Conservation (phyloP, 176 grass and related monocot species). For the Oryza coarctata region DNA sequence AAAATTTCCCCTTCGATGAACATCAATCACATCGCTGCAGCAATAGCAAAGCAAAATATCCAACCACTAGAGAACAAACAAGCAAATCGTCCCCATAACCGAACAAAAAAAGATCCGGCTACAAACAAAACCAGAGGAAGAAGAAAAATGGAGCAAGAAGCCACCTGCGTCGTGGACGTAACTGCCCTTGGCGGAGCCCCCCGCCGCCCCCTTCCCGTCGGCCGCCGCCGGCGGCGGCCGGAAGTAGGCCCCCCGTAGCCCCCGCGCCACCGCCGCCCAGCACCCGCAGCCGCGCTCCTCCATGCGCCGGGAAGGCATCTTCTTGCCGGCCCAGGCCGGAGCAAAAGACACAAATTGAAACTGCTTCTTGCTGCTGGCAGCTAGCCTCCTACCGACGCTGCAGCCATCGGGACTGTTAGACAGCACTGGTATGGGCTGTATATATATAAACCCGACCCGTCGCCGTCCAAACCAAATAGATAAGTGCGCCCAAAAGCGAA, state of each 20-base stretch:
- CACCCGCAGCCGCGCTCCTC: slow-evolving; percentile 65
- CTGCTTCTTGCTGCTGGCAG: background rate
- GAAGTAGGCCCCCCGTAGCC: slow-evolving; percentile 60
- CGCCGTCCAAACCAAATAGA: slow-evolving; percentile 40
- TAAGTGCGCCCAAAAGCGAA: slow-evolving; percentile 48
- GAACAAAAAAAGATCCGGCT: slow-evolving; percentile 13
- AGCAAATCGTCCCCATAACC: slow-evolving; percentile 12
- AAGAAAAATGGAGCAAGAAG: background rate
- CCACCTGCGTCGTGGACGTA: slow-evolving; percentile 83
- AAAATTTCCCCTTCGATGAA: background rate
- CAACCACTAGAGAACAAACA: slow-evolving; percentile 29
- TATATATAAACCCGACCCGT: no score
- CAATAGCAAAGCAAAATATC: slow-evolving; percentile 23
- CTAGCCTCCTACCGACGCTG: background rate
- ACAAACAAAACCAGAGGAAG: background rate
- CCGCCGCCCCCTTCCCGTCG: background rate
- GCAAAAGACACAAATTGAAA: background rate
- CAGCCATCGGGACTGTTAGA: background rate
- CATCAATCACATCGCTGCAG: slow-evolving; percentile 1
- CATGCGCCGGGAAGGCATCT: slow-evolving; percentile 30
- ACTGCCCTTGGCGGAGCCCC: slow-evolving; percentile 55
- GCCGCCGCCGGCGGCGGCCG: slow-evolving; percentile 17
- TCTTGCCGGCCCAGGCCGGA: no score
- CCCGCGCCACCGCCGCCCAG: slow-evolving; percentile 67
- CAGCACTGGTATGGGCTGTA: no score